phyloP scores from a whole-genome alignment of 768 basidiomycete species.

The Cystofilobasidium macerans region DNA sequence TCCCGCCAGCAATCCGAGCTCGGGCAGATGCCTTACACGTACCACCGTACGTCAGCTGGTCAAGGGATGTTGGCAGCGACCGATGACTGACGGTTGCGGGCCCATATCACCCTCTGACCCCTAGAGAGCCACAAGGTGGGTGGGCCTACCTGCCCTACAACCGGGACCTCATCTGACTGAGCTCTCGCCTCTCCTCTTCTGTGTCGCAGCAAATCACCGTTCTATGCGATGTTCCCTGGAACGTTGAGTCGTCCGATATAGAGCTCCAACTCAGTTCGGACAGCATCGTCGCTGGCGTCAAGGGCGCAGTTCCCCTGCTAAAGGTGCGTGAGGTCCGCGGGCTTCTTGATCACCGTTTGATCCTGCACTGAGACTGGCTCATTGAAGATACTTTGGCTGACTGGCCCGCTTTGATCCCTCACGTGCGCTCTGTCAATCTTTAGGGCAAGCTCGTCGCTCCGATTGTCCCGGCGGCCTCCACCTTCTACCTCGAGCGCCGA shows the following conservation, averaged over 20 bases:
- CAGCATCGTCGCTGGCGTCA: background rate
- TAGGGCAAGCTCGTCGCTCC: background rate
- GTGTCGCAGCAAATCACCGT: background rate
- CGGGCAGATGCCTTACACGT: background rate
- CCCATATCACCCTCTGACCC: background rate
- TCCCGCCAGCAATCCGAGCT: too few relatives aligned
- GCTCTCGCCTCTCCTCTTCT: background rate
- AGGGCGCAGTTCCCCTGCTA: background rate
- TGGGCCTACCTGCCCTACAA: background rate
- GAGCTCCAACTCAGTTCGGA: background rate
- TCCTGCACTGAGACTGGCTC: background rate
- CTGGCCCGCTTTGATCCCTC: background rate
- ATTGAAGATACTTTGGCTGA: background rate
- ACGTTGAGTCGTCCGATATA: background rate
- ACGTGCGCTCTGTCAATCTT: background rate
- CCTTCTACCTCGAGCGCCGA: background rate
- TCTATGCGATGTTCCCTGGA: background rate
- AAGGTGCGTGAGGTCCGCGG: background rate
- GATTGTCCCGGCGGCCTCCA: background rate
- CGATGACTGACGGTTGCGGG: background rate
- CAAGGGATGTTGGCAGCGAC: too few relatives aligned
- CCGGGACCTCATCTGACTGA: background rate
- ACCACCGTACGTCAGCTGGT: background rate
- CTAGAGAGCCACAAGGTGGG: background rate
- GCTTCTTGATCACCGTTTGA: background rate